These are phyloP conservation scores for Brachypodium distachyon DNA, from an alignment of 202 grass and related monocot genomes.

Conservation along the genomic window DNA sequence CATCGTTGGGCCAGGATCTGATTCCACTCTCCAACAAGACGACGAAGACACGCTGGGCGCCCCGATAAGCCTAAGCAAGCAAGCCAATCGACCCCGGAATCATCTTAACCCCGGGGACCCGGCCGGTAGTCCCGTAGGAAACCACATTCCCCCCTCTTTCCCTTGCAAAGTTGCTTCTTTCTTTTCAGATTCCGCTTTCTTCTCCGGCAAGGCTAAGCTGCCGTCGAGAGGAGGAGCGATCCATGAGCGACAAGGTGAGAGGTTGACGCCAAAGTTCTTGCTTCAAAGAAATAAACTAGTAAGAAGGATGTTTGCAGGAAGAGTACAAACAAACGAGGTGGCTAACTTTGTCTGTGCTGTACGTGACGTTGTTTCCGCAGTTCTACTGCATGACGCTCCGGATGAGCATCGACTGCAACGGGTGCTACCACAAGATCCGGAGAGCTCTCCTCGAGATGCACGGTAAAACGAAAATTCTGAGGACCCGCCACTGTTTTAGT, in stretches of 20 bases:
- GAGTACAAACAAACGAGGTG: no score
- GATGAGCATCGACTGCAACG: conserved; percentile 93
- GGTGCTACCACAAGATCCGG: conserved; percentile 71
- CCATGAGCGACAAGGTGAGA: conserved; percentile 31
- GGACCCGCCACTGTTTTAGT: background rate
- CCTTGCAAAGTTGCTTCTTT: background rate
- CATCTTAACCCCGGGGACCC: background rate
- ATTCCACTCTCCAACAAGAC: conserved; percentile 5
- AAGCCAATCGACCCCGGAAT: background rate
- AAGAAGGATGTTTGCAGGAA: no score
- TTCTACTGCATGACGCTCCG: conserved; percentile 61
- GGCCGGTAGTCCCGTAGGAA: no score
- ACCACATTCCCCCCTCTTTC: no score
- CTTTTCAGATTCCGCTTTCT: background rate
- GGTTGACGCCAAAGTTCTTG: background rate
- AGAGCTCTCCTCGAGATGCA: conserved; percentile 74
- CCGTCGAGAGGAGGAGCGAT: background rate
- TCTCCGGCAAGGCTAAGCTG: background rate
- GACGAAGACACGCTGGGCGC: background rate
- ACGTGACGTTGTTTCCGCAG: no score
- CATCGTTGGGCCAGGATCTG: conserved; percentile 16
- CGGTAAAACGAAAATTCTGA: conserved; percentile 10
- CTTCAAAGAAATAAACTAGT: no score
- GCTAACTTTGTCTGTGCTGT: no score
- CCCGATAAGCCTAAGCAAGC: background rate